Conservation (phyloP, 306 rosid species). For the Hippophae gyantsensis region DNA sequence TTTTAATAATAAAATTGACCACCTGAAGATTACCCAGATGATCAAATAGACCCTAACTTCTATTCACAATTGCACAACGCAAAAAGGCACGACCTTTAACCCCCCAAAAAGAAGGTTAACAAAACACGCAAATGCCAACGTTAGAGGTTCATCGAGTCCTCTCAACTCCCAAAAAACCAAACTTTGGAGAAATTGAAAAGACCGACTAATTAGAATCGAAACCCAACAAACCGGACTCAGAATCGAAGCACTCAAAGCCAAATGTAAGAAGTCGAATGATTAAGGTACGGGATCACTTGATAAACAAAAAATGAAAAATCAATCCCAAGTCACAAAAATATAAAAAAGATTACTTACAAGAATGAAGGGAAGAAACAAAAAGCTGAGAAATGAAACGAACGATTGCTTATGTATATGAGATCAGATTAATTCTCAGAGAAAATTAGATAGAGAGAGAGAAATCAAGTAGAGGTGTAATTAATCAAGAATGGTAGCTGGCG, state of each 20-base stretch:
- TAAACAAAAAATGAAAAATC: neutral
- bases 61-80: neutral
- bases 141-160: slow-evolving; percentile 33
- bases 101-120: neutral
- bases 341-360: slow-evolving; percentile 26
- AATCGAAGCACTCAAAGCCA: neutral
- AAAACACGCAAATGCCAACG: slow-evolving; percentile 8
- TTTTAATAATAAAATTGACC: slow-evolving; percentile 9
- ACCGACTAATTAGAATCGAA: slow-evolving; percentile 11
- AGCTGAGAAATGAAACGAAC: slow-evolving; percentile 7
- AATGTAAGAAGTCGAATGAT: neutral
- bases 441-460: neutral
- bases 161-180: slow-evolving; percentile 1
- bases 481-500: neutral
- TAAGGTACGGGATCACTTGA: neutral
- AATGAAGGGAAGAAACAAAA: neutral
- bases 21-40: slow-evolving; percentile 37
- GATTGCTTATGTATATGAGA: slow-evolving; percentile 5
- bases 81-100: slow-evolving; percentile 10
- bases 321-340: neutral
- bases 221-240: neutral
- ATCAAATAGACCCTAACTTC: slow-evolving; percentile 13
- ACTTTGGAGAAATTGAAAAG: neutral
- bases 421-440: slow-evolving; percentile 3
- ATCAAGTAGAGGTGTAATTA: too few relatives aligned